Percentiles rank a stretch among this genome's conserved stretches.
Evolutionary conservation across 2,329 filamentous ascomycete genomes (phyloP).

Genomic region (Karstenula rhodostoma): DNA sequence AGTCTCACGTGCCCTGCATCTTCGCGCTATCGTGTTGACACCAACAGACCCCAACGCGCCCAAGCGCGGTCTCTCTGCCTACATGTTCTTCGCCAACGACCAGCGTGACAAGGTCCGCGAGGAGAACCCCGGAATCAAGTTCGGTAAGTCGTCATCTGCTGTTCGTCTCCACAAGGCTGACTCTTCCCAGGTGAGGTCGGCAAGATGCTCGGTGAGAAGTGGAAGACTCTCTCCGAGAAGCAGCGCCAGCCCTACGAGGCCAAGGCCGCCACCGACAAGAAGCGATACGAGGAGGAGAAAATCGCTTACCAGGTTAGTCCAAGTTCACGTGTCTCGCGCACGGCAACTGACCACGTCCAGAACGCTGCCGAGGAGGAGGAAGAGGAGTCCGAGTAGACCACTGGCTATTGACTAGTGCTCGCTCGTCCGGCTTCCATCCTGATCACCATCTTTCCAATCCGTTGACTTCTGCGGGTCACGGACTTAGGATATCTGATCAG

Average conservation of each 20-base stretch:
- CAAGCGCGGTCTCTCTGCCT: conserved; percentile 98
- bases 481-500: conserved; percentile 31
- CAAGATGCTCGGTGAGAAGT: conserved; percentile 97
- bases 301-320: conserved; percentile 66
- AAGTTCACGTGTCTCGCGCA: not conserved
- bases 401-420: not conserved
- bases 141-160: conserved; percentile 67
- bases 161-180: conserved; percentile 25
- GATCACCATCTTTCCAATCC: conserved; percentile 25
- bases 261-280: conserved; percentile 97
- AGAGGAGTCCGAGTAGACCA: conserved; percentile 51
- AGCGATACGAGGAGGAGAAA: conserved; percentile 99
- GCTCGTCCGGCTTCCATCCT: conserved; percentile 17
- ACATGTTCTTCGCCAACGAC: conserved; percentile 99
- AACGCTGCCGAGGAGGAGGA: conserved; percentile 49
- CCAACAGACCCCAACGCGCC: conserved; percentile 89
- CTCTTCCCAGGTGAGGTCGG: conserved; percentile 83
- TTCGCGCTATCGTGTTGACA: conserved; percentile 10
- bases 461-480: conserved; percentile 31
- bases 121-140: conserved; percentile 97
- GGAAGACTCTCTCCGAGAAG: conserved; percentile 95
- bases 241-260: conserved; percentile 93
- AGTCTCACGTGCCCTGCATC: conserved; percentile 24
- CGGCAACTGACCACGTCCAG: conserved; percentile 27
- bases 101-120: conserved; percentile 98